Conservation (phyloP, 192 early-diverging fungal species). For the Coemansia sp. region DNA sequence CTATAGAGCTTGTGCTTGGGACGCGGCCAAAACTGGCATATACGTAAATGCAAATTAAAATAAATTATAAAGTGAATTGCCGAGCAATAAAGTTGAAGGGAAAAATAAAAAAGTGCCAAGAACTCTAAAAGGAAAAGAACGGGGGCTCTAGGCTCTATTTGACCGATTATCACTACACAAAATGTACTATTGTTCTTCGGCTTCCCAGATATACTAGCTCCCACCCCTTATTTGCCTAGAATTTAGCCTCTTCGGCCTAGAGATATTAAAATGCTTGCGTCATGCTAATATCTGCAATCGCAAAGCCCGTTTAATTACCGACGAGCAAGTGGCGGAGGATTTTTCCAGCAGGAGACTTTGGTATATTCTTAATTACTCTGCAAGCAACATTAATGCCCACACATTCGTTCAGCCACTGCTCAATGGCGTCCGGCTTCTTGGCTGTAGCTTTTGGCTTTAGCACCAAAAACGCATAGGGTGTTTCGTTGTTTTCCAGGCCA, state of each 20-base stretch:
- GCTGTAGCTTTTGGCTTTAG: not conserved
- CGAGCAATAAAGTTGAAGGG: not conserved
- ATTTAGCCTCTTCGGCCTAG: too few species aligned
- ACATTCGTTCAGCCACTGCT: slow-evolving; percentile 7
- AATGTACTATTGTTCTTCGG: too few species aligned
- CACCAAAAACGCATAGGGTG: slow-evolving; percentile 19
- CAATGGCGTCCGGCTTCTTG: slow-evolving; percentile 10
- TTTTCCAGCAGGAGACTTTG: slow-evolving; percentile 35
- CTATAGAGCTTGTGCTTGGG: not conserved
- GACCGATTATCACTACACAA: too few species aligned
- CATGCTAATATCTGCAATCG: too few species aligned
- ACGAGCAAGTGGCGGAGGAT: slow-evolving; percentile 14
- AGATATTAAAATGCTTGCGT: too few species aligned
- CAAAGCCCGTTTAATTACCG: too few species aligned
- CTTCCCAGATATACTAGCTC: too few species aligned
- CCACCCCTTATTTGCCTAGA: too few species aligned
- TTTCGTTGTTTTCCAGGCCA: slow-evolving; percentile 8
- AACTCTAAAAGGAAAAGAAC: not conserved
- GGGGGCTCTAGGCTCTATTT: not conserved
- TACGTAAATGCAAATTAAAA: not conserved
- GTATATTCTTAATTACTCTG: slow-evolving; percentile 14
- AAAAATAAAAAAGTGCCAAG: not conserved
- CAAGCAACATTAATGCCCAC: slow-evolving; percentile 13
- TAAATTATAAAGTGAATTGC: not conserved
- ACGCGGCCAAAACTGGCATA: not conserved